These are phyloP conservation scores for Schizophyllum amplum DNA, from an alignment of 1,284 basidiomycete genomes.

Conservation along the genomic window DNA sequence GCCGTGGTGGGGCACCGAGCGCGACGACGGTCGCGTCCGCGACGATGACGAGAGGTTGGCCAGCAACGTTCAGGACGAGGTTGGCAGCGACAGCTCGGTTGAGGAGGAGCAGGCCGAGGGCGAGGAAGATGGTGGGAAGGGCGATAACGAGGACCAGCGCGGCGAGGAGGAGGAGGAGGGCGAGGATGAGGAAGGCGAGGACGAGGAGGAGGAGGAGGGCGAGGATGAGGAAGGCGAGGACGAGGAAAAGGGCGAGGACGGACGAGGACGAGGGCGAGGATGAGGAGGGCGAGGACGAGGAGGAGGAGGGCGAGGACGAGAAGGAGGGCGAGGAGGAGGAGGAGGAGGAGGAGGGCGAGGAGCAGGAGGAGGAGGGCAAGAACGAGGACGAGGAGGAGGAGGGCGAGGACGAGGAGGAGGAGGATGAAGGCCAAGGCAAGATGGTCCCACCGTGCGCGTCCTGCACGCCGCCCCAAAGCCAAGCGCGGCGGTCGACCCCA, in stretches of 20 bases:
- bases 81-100: no score
- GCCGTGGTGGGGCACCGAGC: not conserved
- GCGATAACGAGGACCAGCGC: not conserved
- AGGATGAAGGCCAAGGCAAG: not conserved
- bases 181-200: not conserved
- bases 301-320: not conserved
- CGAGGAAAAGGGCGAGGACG: no score
- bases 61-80: not conserved
- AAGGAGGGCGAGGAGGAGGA: not conserved
- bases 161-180: not conserved
- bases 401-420: no score
- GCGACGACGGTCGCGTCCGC: not conserved
- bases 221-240: not conserved
- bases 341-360: not conserved
- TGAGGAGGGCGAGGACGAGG: no score
- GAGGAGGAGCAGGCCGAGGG: no score
- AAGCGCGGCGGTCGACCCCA: no score
- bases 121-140: not conserved
- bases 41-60: not conserved
- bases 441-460: not conserved
- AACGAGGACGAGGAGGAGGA: not conserved
- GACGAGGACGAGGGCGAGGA: not conserved
- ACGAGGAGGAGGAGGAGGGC: no score
- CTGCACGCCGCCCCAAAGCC: no score
- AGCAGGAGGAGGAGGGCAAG: not conserved